A percentile compares a stretch with the other conserved stretches of the same genome.
Conservation (phyloP, 1,284 basidiomycete genomes). For the Malassezia equina region DNA sequence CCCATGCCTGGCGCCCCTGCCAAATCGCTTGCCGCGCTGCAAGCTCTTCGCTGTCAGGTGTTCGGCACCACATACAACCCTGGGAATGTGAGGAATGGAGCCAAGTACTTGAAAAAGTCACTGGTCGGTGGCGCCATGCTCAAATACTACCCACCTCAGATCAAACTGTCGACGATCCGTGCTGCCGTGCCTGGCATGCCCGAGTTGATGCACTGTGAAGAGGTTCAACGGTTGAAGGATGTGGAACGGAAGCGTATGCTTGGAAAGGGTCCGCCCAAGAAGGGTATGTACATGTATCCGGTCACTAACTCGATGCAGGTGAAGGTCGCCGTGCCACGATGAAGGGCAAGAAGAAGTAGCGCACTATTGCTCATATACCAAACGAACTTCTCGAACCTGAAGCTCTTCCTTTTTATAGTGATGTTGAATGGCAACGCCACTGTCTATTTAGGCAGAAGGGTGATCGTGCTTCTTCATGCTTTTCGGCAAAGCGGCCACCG, state of each 20-base stretch:
- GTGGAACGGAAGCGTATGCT: constrained; percentile 39
- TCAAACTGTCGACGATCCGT: constrained; percentile 27
- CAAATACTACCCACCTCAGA: constrained; percentile 36
- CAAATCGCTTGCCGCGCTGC: constrained; percentile 25
- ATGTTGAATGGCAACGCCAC: background rate
- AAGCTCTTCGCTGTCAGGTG: constrained; percentile 28
- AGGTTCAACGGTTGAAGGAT: constrained; percentile 32
- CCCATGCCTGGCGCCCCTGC: constrained; percentile 23
- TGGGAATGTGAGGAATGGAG: constrained; percentile 30
- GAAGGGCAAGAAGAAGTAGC: constrained; percentile 41
- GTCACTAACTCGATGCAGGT: constrained; percentile 20
- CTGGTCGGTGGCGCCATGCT: constrained; percentile 41
- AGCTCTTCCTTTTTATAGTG: background rate
- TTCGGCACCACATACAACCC: constrained; percentile 36
- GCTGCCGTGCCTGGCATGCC: constrained; percentile 19
- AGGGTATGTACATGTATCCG: constrained; percentile 33
- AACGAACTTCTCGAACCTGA: background rate
- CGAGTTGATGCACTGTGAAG: constrained; percentile 21
- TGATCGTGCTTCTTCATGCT: constrained; percentile 33
- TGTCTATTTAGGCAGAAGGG: background rate
- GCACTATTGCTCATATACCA: background rate
- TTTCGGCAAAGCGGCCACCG: constrained; percentile 29
- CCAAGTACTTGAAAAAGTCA: constrained; percentile 32
- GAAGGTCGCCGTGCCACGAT: constrained; percentile 43
- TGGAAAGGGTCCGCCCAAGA: constrained; percentile 46